These are phyloP conservation scores for Pigoraptor vietnamica DNA, from an alignment of 78 protist genomes.

Conservation along the genomic window DNA sequence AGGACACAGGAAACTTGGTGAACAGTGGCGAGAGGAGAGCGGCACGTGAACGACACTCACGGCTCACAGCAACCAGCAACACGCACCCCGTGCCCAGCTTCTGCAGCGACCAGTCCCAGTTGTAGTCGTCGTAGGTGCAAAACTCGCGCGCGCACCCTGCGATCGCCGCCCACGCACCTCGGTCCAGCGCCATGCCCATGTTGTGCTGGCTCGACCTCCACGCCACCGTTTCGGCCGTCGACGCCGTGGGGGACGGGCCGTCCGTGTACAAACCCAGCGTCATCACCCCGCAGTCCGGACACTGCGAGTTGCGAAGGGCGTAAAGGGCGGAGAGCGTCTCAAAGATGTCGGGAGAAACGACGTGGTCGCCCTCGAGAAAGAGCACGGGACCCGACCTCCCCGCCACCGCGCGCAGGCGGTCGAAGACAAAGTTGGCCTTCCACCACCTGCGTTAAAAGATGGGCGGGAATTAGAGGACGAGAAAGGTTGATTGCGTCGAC, in stretches of 20 bases:
- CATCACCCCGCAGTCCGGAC: not conserved
- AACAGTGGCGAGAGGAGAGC: not conserved
- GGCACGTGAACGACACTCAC: not conserved
- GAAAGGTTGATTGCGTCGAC: too few relatives aligned
- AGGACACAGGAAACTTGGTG: not conserved
- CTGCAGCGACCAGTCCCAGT: constrained; percentile 5
- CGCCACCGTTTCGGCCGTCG: not conserved
- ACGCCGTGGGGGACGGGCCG: not conserved
- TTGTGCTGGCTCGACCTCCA: not conserved
- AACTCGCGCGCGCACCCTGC: not conserved
- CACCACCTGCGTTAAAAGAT: not conserved
- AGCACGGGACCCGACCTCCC: not conserved
- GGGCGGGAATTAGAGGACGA: too few relatives aligned
- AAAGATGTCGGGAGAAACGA: not conserved
- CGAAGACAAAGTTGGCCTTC: not conserved
- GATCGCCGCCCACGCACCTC: not conserved
- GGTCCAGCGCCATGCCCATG: not conserved
- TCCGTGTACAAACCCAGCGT: not conserved
- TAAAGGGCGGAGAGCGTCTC: not conserved
- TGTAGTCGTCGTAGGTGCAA: not conserved
- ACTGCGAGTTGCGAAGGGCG: not conserved
- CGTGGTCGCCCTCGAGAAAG: not conserved
- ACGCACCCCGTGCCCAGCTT: not conserved
- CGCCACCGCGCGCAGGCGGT: not conserved
- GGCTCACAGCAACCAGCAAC: not conserved